A percentile compares a stretch with the other conserved stretches of the same genome.
Evolutionary conservation across 176 grass and related monocot species (phyloP).

Genomic region (Leersia perrieri): DNA sequence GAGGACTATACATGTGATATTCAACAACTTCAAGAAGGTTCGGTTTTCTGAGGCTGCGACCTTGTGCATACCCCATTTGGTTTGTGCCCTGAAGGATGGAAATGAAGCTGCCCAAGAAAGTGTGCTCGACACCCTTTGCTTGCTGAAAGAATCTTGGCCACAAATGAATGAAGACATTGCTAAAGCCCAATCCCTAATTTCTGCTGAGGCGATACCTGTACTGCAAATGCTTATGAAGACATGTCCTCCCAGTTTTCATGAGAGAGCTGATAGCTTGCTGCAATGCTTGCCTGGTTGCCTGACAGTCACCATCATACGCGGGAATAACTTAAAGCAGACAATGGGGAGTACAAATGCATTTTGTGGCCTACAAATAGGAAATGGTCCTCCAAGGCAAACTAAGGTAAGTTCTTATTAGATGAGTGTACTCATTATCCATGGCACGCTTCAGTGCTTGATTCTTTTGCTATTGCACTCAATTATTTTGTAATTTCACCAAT

Average conservation of each 20-base stretch:
- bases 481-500: conserved; percentile 17
- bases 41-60: conserved; percentile 90
- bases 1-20: conserved; percentile 83
- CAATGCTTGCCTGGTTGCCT: conserved; percentile 93
- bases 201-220: conserved; percentile 85
- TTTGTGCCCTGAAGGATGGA: conserved; percentile 74
- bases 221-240: conserved; percentile 91
- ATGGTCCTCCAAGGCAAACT: conserved; percentile 88
- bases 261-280: conserved; percentile 84
- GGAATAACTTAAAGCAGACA: conserved; percentile 96
- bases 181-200: conserved; percentile 88
- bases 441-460: not conserved
- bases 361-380: conserved; percentile 96
- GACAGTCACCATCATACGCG: conserved; percentile 84
- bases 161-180: conserved; percentile 92
- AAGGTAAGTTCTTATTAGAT: conserved; percentile 44
- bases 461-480: not conserved
- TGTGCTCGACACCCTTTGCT: conserved; percentile 80
- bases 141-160: conserved; percentile 93
- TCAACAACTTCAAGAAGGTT: conserved; percentile 89
- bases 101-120: conserved; percentile 82
- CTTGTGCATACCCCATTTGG: conserved; percentile 88
- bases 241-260: conserved; percentile 91
- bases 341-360: conserved; percentile 95
- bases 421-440: not conserved